Conservation (phyloP, 1,284 basidiomycete species). For the Pseudozyma sp. region DNA sequence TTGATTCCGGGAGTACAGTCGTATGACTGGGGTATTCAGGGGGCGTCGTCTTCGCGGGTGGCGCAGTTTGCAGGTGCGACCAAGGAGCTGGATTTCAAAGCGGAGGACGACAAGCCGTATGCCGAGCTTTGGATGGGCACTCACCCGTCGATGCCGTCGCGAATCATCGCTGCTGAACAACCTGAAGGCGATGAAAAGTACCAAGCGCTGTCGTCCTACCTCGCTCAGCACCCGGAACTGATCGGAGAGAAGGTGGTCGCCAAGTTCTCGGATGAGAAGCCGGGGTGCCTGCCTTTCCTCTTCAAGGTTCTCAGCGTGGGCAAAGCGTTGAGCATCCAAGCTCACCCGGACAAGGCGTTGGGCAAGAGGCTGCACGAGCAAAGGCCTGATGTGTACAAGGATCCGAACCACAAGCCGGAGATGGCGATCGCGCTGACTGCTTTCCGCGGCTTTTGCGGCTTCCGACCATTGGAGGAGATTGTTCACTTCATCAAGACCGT, state of each 20-base stretch:
- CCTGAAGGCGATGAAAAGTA: neutral
- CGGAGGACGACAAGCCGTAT: constrained; percentile 52
- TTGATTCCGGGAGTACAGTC: constrained; percentile 65
- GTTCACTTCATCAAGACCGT: constrained; percentile 77
- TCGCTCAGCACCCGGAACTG: constrained; percentile 48
- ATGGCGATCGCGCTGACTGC: constrained; percentile 95
- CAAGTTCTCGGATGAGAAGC: constrained; percentile 38
- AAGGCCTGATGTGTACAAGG: constrained; percentile 89
- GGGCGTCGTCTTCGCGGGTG: constrained; percentile 40
- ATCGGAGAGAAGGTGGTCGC: constrained; percentile 39
- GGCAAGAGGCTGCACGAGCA: constrained; percentile 81
- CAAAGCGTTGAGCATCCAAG: constrained; percentile 95
- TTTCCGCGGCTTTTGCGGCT: constrained; percentile 91
- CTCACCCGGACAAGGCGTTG: constrained; percentile 92
- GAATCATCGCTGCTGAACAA: constrained; percentile 67
- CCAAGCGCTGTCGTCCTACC: constrained; percentile 40
- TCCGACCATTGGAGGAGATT: constrained; percentile 82
- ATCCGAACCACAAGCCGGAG: constrained; percentile 95
- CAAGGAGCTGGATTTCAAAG: constrained; percentile 34
- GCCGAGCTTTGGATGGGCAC: constrained; percentile 91
- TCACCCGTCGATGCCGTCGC: constrained; percentile 87
- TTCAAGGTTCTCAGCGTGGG: constrained; percentile 78
- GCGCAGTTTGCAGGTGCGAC: constrained; percentile 59
- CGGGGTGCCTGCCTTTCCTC: constrained; percentile 60
- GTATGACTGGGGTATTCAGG: constrained; percentile 66